phyloP scores from a whole-genome alignment of 1,284 basidiomycete species.

The Xerocomus minutiporus region DNA sequence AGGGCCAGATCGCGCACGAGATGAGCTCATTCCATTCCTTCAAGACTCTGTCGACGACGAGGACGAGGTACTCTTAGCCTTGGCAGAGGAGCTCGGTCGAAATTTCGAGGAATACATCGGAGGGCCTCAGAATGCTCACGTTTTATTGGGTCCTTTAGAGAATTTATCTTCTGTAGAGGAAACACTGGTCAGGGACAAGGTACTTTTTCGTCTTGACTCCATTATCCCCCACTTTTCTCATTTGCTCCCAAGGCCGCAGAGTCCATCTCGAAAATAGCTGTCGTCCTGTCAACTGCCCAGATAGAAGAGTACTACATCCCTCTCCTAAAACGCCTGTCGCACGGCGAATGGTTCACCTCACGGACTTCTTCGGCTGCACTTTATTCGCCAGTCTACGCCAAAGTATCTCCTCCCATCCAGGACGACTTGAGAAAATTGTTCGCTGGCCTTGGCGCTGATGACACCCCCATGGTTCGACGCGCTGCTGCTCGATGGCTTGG shows the following conservation, averaged over 20 bases:
- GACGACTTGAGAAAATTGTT: constrained; percentile 91
- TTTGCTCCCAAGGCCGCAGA: constrained; percentile 74
- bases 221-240: constrained; percentile 11
- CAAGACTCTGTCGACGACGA: constrained; percentile 99
- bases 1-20: constrained; percentile 91
- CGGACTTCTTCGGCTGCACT: constrained; percentile 94
- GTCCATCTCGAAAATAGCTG: constrained; percentile 90
- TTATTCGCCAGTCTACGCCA: constrained; percentile 89
- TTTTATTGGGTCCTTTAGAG: constrained; percentile 90
- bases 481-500: constrained; percentile 96
- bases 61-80: constrained; percentile 94
- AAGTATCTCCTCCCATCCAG: constrained; percentile 70
- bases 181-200: constrained; percentile 98
- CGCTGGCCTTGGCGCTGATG: constrained; percentile 81
- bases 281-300: constrained; percentile 73
- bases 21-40: constrained; percentile 95
- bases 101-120: constrained; percentile 95
- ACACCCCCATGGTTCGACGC: constrained; percentile 98
- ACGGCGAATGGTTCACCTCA: constrained; percentile 99
- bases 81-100: constrained; percentile 93
- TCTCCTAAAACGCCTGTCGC: constrained; percentile 82
- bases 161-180: constrained; percentile 97
- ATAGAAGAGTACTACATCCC: constrained; percentile 93
- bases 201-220: constrained; percentile 31
- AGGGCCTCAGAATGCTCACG: constrained; percentile 84